Evolutionary conservation across 2,329 filamentous ascomycete genomes (phyloP).

Genomic region (Thermothelomyces thermophilus): DNA sequence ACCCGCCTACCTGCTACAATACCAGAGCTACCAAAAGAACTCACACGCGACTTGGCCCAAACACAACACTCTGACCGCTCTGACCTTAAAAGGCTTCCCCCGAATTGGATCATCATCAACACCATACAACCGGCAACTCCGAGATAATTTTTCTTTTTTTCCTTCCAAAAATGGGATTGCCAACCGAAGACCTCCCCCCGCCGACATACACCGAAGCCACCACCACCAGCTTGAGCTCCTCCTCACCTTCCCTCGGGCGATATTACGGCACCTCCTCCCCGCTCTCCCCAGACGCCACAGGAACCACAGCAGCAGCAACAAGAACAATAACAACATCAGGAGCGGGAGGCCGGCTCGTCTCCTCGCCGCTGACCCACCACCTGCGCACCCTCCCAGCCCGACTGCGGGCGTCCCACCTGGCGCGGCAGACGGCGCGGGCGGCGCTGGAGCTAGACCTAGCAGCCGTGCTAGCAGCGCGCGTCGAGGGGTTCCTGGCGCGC

Average conservation of each 20-base stretch:
- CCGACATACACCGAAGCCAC: slow-evolving; percentile 24
- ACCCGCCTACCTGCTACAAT: too few relatives aligned
- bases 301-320: not conserved
- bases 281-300: not conserved
- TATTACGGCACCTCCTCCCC: not conserved
- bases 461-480: slow-evolving; percentile 34
- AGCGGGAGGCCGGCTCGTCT: too few relatives aligned
- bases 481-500: slow-evolving; percentile 39
- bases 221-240: too few relatives aligned
- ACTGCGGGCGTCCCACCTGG: slow-evolving; percentile 13
- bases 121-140: too few relatives aligned
- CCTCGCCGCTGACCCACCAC: slow-evolving; percentile 26
- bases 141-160: too few relatives aligned
- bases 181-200: slow-evolving; percentile 17
- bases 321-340: not conserved
- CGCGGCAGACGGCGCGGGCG: slow-evolving; percentile 17
- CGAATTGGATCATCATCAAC: too few relatives aligned
- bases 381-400: slow-evolving; percentile 25
- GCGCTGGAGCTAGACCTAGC: slow-evolving; percentile 34
- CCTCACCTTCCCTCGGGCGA: slow-evolving; percentile 4
- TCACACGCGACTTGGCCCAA: too few relatives aligned
- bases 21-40: too few relatives aligned
- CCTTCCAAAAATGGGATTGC: slow-evolving; percentile 5
- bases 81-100: too few relatives aligned
- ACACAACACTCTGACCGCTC: too few relatives aligned